These are phyloP conservation scores for Cystobasidium tubakii DNA, from an alignment of 768 basidiomycete genomes.

Conservation along the genomic window DNA sequence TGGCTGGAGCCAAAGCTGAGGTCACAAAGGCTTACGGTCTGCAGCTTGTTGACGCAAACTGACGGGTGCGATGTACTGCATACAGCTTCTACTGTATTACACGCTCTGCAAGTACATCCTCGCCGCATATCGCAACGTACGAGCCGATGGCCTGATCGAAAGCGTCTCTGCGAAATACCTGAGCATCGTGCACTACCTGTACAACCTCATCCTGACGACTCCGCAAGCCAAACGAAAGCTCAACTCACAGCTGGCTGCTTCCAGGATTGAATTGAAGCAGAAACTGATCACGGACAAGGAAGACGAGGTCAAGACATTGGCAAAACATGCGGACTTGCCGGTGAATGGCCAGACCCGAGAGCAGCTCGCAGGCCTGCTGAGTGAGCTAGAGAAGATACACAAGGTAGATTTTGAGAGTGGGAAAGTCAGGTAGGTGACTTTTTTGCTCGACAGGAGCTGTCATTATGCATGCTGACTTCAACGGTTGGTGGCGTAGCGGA, in stretches of 20 bases:
- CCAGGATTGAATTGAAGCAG: slow-evolving; percentile 61
- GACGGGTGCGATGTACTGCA: too few relatives aligned
- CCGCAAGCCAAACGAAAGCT: slow-evolving; percentile 62
- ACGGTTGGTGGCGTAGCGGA: slow-evolving; percentile 55
- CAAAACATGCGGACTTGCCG: slow-evolving; percentile 54
- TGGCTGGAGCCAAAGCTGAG: too few relatives aligned
- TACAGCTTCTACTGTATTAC: slow-evolving; percentile 58
- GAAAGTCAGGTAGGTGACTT: slow-evolving; percentile 46
- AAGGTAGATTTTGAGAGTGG: slow-evolving; percentile 55
- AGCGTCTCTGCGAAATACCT: slow-evolving; percentile 55
- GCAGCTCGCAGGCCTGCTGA: slow-evolving; percentile 74
- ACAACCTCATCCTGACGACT: slow-evolving; percentile 59
- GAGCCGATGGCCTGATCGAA: slow-evolving; percentile 58
- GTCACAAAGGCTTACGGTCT: too few relatives aligned
- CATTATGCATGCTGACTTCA: neutral
- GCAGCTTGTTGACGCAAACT: too few relatives aligned
- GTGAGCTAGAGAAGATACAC: slow-evolving; percentile 56
- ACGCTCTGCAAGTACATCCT: slow-evolving; percentile 56
- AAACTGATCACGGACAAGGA: slow-evolving; percentile 62
- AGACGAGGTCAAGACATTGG: slow-evolving; percentile 57
- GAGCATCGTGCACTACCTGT: slow-evolving; percentile 5
- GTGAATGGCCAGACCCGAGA: slow-evolving; percentile 60
- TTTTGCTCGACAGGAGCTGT: neutral
- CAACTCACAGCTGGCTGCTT: slow-evolving; percentile 60
- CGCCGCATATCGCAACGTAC: slow-evolving; percentile 60